These are phyloP conservation scores for Mycocentrospora acerina DNA, from an alignment of 2,329 filamentous ascomycete genomes.

Conservation along the genomic window DNA sequence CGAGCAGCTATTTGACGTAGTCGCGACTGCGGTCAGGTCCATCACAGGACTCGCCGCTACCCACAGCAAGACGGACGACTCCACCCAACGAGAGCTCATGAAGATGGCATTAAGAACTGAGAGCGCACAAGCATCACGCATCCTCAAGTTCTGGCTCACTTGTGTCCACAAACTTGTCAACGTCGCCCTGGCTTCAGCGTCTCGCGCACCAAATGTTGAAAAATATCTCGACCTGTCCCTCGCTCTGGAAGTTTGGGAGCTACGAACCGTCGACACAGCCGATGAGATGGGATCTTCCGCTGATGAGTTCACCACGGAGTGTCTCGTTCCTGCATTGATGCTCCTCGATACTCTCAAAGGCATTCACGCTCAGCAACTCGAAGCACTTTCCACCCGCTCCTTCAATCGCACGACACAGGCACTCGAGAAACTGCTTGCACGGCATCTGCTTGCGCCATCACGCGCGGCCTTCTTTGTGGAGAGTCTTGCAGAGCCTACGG, in stretches of 20 bases:
- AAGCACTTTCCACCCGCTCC: background rate
- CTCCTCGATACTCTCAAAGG: conserved; percentile 24
- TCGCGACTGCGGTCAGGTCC: conserved; percentile 21
- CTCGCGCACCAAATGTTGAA: conserved; percentile 1
- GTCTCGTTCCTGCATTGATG: conserved; percentile 34
- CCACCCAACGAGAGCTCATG: conserved; percentile 36
- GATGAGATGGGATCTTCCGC: conserved; percentile 32
- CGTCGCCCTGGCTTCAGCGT: background rate
- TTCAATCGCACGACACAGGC: conserved; percentile 12
- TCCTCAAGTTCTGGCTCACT: conserved; percentile 39
- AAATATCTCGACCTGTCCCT: conserved; percentile 24
- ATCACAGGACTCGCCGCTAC: conserved; percentile 19
- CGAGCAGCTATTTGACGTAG: conserved; percentile 23
- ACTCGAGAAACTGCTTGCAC: conserved; percentile 43
- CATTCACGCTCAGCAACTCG: conserved; percentile 1
- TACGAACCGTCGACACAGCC: conserved; percentile 27
- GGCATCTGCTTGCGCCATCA: conserved; percentile 46
- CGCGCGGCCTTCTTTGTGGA: conserved; percentile 40
- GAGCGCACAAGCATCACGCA: conserved; percentile 37
- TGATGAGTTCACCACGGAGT: conserved; percentile 42
- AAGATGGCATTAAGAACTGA: conserved; percentile 38
- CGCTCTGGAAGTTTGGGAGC: conserved; percentile 37
- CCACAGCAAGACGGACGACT: conserved; percentile 16
- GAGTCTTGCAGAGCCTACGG: conserved; percentile 3
- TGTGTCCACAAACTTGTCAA: conserved; percentile 21